Conservation (phyloP, 2,329 filamentous ascomycete genomes). For the Trichoderma hamatum region DNA sequence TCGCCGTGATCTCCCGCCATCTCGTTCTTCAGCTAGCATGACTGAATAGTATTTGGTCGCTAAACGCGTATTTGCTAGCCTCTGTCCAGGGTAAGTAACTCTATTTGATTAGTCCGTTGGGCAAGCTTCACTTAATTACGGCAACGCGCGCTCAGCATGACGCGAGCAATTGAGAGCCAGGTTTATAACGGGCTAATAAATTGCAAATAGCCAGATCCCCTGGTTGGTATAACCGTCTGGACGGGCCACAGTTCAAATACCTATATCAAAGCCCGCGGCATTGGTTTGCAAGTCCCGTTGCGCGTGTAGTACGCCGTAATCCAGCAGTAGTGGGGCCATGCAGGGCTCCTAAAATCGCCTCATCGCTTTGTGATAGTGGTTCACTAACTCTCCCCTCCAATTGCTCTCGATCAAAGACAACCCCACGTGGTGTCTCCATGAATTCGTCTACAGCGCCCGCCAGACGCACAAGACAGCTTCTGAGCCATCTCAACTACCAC, state of each 20-base stretch:
- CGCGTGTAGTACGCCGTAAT: background rate
- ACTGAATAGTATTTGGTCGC: background rate
- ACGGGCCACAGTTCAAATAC: background rate
- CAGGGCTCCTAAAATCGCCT: conserved; percentile 1
- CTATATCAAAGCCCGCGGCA: background rate
- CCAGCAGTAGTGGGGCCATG: background rate
- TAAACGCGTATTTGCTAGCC: background rate
- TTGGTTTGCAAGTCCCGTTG: background rate
- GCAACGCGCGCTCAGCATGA: too few relatives aligned
- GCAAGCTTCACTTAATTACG: background rate
- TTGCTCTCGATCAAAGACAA: background rate
- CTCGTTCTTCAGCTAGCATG: background rate
- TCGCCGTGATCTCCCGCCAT: background rate
- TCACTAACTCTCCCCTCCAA: background rate
- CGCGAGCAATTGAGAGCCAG: background rate
- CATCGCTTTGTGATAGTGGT: background rate
- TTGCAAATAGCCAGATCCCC: background rate
- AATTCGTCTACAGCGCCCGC: conserved; percentile 26
- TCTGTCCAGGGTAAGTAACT: background rate
- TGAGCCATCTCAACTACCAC: conserved; percentile 35
- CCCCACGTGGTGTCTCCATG: conserved; percentile 27
- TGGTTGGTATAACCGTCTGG: background rate
- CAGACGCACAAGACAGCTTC: conserved; percentile 36
- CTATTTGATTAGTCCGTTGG: background rate
- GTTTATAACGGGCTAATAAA: background rate